Base-by-base conservation (phyloP, 2,329 filamentous ascomycete genomes). In the Ascochyta pisi region DNA sequence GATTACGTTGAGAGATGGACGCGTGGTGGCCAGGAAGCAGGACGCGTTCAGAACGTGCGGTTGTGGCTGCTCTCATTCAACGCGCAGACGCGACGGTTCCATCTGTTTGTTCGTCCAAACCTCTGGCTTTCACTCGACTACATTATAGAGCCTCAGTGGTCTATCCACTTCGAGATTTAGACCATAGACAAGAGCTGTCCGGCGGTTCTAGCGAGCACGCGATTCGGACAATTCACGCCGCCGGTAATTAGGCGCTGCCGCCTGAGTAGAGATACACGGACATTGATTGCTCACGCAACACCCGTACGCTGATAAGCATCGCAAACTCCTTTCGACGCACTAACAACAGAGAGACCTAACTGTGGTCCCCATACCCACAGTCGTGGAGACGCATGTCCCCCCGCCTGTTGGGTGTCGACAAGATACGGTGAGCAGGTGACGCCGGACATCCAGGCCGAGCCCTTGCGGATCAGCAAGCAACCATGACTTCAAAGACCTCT, bases 361-460 rank as follows among this genome's bases (percentile, higher is more conserved):
- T 43, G 27, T 35, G 34, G 22, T 55, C 49, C 38, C 49, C 29
- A 31, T 54, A 40, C 29, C 50, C 43, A 57, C 53, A 62, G 50
- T 56, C 34, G 54, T 50, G 10, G 38, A 33, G 34, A 34, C 43
- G 47, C 41, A 29, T 19, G 13, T 27, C 3, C 27, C 15, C 24
- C 40, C 35, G 47, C 34, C 29, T 23, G 31, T 33, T 52, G 19
- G 31, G 35, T 50, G 49, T 45, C 44, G 45, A 45, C 39, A 47
- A 54, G 41, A 50, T 54, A 51, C 55, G 55, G 55, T 58, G 55
- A 50, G 55, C 50, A 50, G 41, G 50, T 54, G 50, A 60, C 50
- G 49, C 51, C 42, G 47, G 54, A 42, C 40, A 41, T 27, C 16
- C 44, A 38, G 50, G 42, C 39, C 42, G 41, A 47, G 45, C 55